Percentiles rank a stretch among this genome's conserved stretches.
These are phyloP conservation scores for Magnaporthiopsis incrustans DNA, from an alignment of 2,329 filamentous ascomycete genomes.

Conservation along the genomic window DNA sequence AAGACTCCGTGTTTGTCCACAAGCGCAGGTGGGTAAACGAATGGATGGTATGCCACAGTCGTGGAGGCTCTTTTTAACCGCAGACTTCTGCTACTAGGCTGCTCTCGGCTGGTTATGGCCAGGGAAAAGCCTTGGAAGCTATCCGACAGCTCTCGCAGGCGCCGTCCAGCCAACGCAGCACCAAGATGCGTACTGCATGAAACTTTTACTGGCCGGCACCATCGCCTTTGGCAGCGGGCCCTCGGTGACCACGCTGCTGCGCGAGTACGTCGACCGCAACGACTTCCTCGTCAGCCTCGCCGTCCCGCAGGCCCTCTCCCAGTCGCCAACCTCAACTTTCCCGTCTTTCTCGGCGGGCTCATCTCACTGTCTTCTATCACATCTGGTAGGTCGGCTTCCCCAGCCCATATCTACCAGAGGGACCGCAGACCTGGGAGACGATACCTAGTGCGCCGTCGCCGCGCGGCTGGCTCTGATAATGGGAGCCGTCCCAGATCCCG, in stretches of 20 bases:
- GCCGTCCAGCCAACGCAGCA: conserved; percentile 58
- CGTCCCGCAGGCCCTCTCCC: conserved; percentile 61
- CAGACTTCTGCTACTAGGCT: too few species aligned
- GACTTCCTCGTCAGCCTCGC: conserved; percentile 69
- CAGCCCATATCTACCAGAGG: conserved; percentile 33
- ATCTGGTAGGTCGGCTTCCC: conserved; percentile 56
- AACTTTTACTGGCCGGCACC: conserved; percentile 67
- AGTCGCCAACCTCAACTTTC: conserved; percentile 30
- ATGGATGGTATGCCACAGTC: conserved; percentile 42
- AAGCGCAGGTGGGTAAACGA: conserved; percentile 60
- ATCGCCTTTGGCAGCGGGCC: conserved; percentile 59
- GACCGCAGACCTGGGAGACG: conserved; percentile 46
- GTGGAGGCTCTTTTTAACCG: not conserved
- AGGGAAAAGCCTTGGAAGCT: too few species aligned
- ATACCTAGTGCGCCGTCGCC: conserved; percentile 55
- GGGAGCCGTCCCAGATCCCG: conserved; percentile 37
- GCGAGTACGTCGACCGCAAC: conserved; percentile 54
- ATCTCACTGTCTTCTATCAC: conserved; percentile 56
- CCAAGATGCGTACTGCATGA: conserved; percentile 67
- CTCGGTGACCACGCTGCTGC: conserved; percentile 55
- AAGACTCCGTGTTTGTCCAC: conserved; percentile 43
- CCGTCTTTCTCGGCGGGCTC: conserved; percentile 51
- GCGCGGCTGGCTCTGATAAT: conserved; percentile 35
- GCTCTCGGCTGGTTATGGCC: too few species aligned
- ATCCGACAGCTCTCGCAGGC: conserved; percentile 62